phyloP scores from a whole-genome alignment of 2,329 filamentous ascomycete species.

The Thermomyces lanuginosus region DNA sequence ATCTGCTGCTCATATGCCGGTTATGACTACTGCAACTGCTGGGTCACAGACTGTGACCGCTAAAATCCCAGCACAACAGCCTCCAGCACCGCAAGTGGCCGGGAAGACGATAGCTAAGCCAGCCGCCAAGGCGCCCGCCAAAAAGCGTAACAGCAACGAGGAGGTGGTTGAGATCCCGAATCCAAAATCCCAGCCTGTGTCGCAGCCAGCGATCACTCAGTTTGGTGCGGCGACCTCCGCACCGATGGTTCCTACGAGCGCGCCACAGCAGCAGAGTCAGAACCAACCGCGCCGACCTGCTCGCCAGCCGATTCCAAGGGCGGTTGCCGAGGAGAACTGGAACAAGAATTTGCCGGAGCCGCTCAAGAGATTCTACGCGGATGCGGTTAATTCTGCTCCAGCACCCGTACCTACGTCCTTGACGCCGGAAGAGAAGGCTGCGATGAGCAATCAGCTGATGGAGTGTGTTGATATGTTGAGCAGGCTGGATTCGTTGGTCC shows the following conservation, averaged over 20 bases:
- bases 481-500: constrained; percentile 27
- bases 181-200: constrained; percentile 17
- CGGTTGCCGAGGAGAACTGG: constrained; percentile 20
- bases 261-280: constrained; percentile 27
- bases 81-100: constrained; percentile 1
- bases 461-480: constrained; percentile 26
- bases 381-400: constrained; percentile 18
- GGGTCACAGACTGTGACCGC: constrained; percentile 8
- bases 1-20: no score
- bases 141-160: constrained; percentile 31
- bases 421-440: constrained; percentile 22
- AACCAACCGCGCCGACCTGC: constrained; percentile 21
- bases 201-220: constrained; percentile 9
- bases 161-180: constrained; percentile 30
- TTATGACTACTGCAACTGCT: constrained; percentile 14
- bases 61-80: constrained; percentile 4
- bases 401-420: constrained; percentile 18
- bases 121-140: constrained; percentile 18
- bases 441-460: constrained; percentile 25
- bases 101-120: constrained; percentile 10
- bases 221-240: constrained; percentile 11
- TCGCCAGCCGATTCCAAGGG: constrained; percentile 17
- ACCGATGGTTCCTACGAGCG: constrained; percentile 14
- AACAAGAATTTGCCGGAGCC: constrained; percentile 25
- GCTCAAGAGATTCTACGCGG: constrained; percentile 24